Evolutionary conservation across 495 filamentous ascomycete genomes (phyloP), one percentile per base, ranked within the genome.

Genomic region (Podospora pseudocomata): DNA sequence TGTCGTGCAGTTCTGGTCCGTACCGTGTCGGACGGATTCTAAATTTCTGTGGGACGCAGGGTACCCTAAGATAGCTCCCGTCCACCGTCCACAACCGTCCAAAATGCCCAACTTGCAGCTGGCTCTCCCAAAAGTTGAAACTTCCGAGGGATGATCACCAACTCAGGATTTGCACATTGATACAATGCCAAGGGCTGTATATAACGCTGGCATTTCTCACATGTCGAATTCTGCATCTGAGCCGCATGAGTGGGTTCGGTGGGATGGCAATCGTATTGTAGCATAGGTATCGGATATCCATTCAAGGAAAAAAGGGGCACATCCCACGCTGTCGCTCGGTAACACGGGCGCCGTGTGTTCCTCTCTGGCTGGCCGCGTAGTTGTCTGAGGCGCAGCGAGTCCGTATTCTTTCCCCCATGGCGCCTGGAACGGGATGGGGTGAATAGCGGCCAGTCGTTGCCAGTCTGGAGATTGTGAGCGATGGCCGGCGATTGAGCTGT

Each of bases 251-350:
- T 49, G 1, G 39, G 13, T 13, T 13, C 39, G 15, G 39, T 49
- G 39, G 39, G 39, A 11, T 11, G 39, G 15, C 6, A 49, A 49
- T 49, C 39, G 39, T 49, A 49, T 49, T 6, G 39, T 6, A 32
- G 30, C 30, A 4, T 32, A 32, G 30, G 30, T 32, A 32, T 49
- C 39, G 39, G 39, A 49, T 18, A 49, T 49, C 39, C 39, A 49
- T 6, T 11, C 6, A 49, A 1, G 5, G 2, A 16, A 49, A 49
- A 11, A 13, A 11, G 39, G 39, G 9, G 18, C 6, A 19, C 56
- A 27, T 58, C 56, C 56, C 56, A 58, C 56, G 23, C 56, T 58
- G 56, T 58, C 56, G 54, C 23, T 20, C 56, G 56, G 56, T 58
- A 13, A 49, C 39, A 11, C 39, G 15, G 39, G 39, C 39, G 39